phyloP scores from a whole-genome alignment of 2,329 filamentous ascomycete genomes.

The Shiraia bambusicola region DNA sequence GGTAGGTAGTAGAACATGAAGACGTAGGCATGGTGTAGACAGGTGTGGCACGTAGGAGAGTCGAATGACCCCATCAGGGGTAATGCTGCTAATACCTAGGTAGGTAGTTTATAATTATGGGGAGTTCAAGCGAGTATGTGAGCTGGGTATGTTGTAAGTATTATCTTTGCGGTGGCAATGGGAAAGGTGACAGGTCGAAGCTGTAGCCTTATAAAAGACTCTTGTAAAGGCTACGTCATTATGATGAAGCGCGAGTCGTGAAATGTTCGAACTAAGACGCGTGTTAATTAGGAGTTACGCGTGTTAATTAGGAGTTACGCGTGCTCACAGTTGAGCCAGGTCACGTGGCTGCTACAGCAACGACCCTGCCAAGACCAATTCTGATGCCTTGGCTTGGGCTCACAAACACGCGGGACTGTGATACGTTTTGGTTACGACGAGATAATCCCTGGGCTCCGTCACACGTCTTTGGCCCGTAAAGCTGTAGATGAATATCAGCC shows the following conservation, averaged over 20 bases:
- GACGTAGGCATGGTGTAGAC: slow-evolving; percentile 8
- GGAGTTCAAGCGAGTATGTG: slow-evolving; percentile 28
- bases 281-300: slow-evolving; percentile 3
- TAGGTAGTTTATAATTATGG: too few relatives aligned
- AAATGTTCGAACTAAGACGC: slow-evolving; percentile 8
- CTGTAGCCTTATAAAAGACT: too few relatives aligned
- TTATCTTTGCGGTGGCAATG: slow-evolving; percentile 20
- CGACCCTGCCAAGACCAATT: slow-evolving; percentile 1
- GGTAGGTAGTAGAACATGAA: slow-evolving; percentile 23
- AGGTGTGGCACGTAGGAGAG: slow-evolving; percentile 1
- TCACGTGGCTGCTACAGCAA: slow-evolving; percentile 6
- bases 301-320: neutral
- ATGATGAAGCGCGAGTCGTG: slow-evolving; percentile 2
- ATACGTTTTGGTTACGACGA: neutral
- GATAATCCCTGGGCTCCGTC: neutral
- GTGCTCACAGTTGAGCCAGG: neutral
- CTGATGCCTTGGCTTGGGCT: slow-evolving; percentile 7
- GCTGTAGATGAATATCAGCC: slow-evolving; percentile 28
- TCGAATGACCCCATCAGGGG: too few relatives aligned
- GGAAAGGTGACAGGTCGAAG: slow-evolving; percentile 3
- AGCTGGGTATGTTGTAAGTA: slow-evolving; percentile 23
- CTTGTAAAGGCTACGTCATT: too few relatives aligned
- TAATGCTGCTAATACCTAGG: too few relatives aligned
- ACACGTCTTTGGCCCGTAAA: neutral
- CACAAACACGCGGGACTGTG: slow-evolving; percentile 15